Conservation (phyloP, 169 alveolate species). For the Plasmodium chabaudi region DNA sequence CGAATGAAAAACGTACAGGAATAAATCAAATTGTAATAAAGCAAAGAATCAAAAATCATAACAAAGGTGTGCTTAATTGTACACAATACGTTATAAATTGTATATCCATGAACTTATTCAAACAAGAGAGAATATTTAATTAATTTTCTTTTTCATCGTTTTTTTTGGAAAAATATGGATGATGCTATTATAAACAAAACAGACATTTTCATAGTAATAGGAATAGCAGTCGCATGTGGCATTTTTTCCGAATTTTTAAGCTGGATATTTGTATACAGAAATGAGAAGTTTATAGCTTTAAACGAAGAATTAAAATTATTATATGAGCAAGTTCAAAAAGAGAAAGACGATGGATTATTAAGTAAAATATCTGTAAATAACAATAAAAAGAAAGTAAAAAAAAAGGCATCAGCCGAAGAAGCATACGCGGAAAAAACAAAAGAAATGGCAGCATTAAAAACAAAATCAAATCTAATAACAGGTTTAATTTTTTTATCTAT, state of each 20-base stretch:
- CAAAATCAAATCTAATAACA: slow-evolving; percentile 79
- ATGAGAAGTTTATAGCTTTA: slow-evolving; percentile 45
- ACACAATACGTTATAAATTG: too few species aligned
- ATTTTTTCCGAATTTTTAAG: slow-evolving; percentile 75
- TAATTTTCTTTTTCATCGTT: not conserved
- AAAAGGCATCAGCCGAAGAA: slow-evolving; percentile 53
- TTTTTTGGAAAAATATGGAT: slow-evolving; percentile 46
- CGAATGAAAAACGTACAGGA: too few species aligned
- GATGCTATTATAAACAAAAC: slow-evolving; percentile 25
- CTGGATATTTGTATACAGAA: slow-evolving; percentile 76
- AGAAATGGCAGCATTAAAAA: slow-evolving; percentile 58
- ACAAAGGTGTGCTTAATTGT: too few species aligned
- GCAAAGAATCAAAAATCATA: too few species aligned
- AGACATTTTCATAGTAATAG: slow-evolving; percentile 57
- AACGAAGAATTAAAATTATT: slow-evolving; percentile 69
- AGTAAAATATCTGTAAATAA: slow-evolving; percentile 47
- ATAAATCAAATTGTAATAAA: too few species aligned
- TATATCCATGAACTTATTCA: too few species aligned
- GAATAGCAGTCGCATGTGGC: slow-evolving; percentile 70
- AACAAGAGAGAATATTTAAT: too few species aligned
- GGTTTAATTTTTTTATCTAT: slow-evolving; percentile 85
- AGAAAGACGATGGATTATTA: slow-evolving; percentile 74
- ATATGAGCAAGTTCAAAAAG: slow-evolving; percentile 75
- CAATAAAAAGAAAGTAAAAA: slow-evolving; percentile 33
- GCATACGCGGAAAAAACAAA: slow-evolving; percentile 61